Conservation (phyloP, 208 protist genomes). For the Leishmania martiniquensis region DNA sequence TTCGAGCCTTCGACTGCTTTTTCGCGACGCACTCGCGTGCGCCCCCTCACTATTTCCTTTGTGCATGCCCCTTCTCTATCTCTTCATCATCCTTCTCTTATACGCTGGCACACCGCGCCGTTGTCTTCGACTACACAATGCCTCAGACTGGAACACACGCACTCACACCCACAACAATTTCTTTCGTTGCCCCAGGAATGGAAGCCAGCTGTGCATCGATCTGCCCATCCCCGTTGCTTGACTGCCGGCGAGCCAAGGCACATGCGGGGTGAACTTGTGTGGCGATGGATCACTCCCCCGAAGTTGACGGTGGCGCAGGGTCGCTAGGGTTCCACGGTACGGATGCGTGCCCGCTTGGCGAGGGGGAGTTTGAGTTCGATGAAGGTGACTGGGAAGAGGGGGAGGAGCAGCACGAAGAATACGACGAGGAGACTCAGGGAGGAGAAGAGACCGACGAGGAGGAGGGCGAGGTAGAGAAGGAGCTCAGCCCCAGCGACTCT, state of each 20-base stretch:
- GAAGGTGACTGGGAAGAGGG: constrained; percentile 15
- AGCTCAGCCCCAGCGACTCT: not conserved
- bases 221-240: not conserved
- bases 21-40: not conserved
- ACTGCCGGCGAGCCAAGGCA: not conserved
- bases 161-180: not conserved
- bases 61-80: not conserved
- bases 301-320: not conserved
- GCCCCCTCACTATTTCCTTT: not conserved
- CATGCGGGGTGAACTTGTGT: not conserved
- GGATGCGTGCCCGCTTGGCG: not conserved
- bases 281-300: not conserved
- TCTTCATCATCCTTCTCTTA: not conserved
- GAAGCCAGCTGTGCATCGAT: not conserved
- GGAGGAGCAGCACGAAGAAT: constrained; percentile 1
- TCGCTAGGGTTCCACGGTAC: not conserved
- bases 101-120: not conserved
- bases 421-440: not conserved
- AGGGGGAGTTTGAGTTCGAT: constrained; percentile 17
- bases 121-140: not conserved
- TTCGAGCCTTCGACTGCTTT: not conserved
- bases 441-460: not conserved
- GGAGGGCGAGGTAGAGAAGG: not conserved
- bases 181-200: not conserved
- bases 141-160: not conserved